These are phyloP conservation scores for Pholiota microspora DNA, from an alignment of 768 basidiomycete species.

Conservation along the genomic window DNA sequence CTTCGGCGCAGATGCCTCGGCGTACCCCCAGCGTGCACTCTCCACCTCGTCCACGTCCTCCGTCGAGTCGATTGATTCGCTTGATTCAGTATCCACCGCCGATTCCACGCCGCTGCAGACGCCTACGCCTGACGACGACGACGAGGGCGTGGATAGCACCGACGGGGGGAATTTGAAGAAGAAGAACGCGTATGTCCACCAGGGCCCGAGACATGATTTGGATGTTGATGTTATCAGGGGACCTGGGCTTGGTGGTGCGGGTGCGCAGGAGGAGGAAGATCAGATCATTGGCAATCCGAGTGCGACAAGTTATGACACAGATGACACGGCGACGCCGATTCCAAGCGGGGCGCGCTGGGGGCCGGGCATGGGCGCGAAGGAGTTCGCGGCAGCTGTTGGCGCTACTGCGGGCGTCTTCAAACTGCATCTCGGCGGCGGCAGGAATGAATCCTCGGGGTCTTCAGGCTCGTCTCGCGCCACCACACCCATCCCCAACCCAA, in stretches of 20 bases:
- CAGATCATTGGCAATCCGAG: no score
- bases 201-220: not conserved
- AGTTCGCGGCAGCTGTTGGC: not conserved
- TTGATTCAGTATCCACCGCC: conserved; percentile 7
- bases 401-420: not conserved
- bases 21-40: not conserved
- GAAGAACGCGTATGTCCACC: not conserved
- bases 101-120: conserved; percentile 23
- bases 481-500: no score
- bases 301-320: no score
- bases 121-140: conserved; percentile 12
- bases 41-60: not conserved
- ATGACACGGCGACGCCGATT: not conserved
- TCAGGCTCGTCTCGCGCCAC: not conserved
- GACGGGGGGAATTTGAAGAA: no score
- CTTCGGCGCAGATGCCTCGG: not conserved
- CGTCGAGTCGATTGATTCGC: not conserved
- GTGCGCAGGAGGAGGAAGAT: no score
- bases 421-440: not conserved
- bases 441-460: not conserved
- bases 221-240: conserved; percentile 7
- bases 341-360: not conserved
- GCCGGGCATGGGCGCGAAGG: conserved; percentile 1
- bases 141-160: not conserved
- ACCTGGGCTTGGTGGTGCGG: no score